Base-by-base conservation (phyloP, 108 stramenopile genomes). In the Discostella stelligeroides region DNA sequence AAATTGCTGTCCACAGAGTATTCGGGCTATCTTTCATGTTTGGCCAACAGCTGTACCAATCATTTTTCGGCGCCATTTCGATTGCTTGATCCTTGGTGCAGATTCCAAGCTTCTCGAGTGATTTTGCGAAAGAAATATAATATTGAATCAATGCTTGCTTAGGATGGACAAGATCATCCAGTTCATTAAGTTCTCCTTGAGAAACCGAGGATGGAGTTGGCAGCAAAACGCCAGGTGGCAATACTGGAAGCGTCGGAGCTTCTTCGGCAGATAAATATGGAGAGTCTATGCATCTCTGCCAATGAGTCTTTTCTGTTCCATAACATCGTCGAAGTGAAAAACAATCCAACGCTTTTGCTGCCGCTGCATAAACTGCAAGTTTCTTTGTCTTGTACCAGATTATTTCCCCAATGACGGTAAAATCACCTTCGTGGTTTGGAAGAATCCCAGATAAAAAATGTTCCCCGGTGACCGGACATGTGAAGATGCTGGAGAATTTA, bases 361-460 rank as follows among this genome's bases (percentile, higher is more conserved):
- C 71, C 11, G 71, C 62, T 11, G 71, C 71, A 34, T 18, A 57
- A 17, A 63, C 29, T 15, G 71, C 71, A 18, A 63, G 37, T 37
- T 72, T 63, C 24, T 72, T 72, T 10, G 62, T 45, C 27, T 63
- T 63, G 38, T 63, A 57, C 71, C 71, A 72, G 46, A 20, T 57
- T 17, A 57, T 11, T 34, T 24, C 60, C 7, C 41, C 71, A 42
- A 56, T 29, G 18, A 49, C 30, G 40, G 47, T 45, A 60, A 17
- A 13, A 0, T 14, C 13, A 20, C 0, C n/a, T 29, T 15, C 8
- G 7, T 7, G 24, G 24, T 28, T 54, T 25, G 11, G 4, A 54
- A 28, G 53, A 15, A 54, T 38, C 42, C 62, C 51, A 63, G 23
- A 34, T 6, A 62, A 51, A 47, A 72, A 72, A 46, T 64, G 54